These are phyloP conservation scores for Letharia lupina DNA, from an alignment of 495 filamentous ascomycete species.

Conservation along the genomic window DNA sequence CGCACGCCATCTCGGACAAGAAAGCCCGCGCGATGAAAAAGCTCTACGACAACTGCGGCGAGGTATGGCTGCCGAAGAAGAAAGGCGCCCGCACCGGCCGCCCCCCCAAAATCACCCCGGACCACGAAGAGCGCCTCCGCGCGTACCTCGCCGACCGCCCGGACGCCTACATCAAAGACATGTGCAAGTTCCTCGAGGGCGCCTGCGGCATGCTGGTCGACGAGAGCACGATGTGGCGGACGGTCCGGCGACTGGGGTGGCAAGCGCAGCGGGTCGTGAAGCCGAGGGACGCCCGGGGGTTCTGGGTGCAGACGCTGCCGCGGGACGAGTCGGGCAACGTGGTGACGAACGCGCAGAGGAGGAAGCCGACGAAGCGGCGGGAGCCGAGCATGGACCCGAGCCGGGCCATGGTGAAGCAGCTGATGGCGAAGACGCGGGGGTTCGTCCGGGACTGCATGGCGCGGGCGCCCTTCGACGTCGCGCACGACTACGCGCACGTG, in stretches of 20 bases:
- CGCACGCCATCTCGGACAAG: constrained; percentile 8
- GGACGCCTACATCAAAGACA: constrained; percentile 21
- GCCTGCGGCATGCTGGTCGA: constrained; percentile 13
- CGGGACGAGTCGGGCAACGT: constrained; percentile 17
- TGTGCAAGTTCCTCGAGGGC: constrained; percentile 18
- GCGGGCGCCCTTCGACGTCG: constrained; percentile 57
- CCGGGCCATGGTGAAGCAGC: background rate
- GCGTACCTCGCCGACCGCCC: constrained; percentile 19
- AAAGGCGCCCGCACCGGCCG: constrained; percentile 15
- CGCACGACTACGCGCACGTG: constrained; percentile 80
- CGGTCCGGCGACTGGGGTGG: constrained; percentile 6
- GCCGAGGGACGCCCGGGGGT: constrained; percentile 13
- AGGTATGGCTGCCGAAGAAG: constrained; percentile 13
- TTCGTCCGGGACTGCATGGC: constrained; percentile 66
- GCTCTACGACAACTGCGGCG: constrained; percentile 19
- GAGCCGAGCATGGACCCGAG: background rate
- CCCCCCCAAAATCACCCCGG: constrained; percentile 13
- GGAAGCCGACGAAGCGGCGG: constrained; percentile 7
- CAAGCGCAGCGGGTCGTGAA: background rate
- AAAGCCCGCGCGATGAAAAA: constrained; percentile 21
- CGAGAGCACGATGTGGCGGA: constrained; percentile 14
- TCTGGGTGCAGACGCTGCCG: constrained; percentile 13
- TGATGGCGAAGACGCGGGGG: constrained; percentile 20
- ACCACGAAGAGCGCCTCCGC: constrained; percentile 15
- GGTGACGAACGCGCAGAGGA: background rate